Evolutionary conservation across 1,139 yeast genomes (phyloP).

Genomic region (Meyerozyma carpophila): DNA sequence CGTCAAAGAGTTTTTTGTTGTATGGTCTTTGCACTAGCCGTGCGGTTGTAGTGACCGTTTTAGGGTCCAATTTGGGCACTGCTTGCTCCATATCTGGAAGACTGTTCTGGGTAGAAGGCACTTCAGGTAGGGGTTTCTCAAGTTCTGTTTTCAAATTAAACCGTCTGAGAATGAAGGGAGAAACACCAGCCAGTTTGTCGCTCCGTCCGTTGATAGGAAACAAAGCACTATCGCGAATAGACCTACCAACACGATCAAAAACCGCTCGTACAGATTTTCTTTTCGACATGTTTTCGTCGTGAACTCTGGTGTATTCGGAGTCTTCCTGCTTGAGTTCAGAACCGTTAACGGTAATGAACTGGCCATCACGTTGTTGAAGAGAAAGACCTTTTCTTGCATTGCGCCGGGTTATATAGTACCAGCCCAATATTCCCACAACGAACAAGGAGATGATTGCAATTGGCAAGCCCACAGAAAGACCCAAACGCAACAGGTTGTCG

Average conservation of each 20-base stretch:
- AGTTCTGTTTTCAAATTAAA: neutral
- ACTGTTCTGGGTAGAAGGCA: neutral
- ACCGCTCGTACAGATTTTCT: conserved; percentile 13
- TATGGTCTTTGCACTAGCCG: conserved; percentile 24
- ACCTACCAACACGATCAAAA: neutral
- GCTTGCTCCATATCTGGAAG: conserved; percentile 5
- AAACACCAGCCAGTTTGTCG: neutral
- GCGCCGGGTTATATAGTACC: conserved; percentile 15
- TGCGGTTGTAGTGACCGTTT: conserved; percentile 2
- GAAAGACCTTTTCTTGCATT: conserved; percentile 14
- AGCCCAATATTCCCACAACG: conserved; percentile 18
- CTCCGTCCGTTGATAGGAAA: neutral
- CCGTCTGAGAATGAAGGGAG: conserved; percentile 1
- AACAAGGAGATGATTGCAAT: conserved; percentile 27
- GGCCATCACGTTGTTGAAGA: conserved; percentile 12
- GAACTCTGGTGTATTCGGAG: conserved; percentile 4
- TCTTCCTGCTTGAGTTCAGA: neutral
- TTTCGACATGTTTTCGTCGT: neutral
- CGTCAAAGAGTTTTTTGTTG: conserved; percentile 27
- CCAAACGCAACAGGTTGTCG: conserved; percentile 18
- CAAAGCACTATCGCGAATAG: neutral
- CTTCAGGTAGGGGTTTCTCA: neutral
- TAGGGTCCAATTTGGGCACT: conserved; percentile 3
- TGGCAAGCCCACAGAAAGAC: conserved; percentile 42
- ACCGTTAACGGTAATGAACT: conserved; percentile 7